phyloP scores from a whole-genome alignment of 306 rosid species.

The Medicago truncatula region MtrunA17r5.0-ANR NC_053049.1:2978501-2979000 shows the following conservation, averaged over 20 bases:
- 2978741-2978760: conserved; percentile 36
- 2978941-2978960: conserved; percentile 30
- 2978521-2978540: conserved; percentile 41
- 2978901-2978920: conserved; percentile 37
- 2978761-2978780: conserved; percentile 10
- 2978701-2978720: too few species aligned
- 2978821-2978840: not conserved
- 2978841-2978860: not conserved
- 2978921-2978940: conserved; percentile 21
- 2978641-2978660: too few species aligned
- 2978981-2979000: conserved; percentile 8
- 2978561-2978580: too few species aligned
- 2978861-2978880: conserved; percentile 23
- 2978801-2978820: too few species aligned
- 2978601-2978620: too few species aligned
- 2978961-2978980: conserved; percentile 7
- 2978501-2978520: conserved; percentile 33
- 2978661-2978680: too few species aligned
- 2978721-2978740: conserved; percentile 28
- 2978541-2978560: conserved; percentile 40
- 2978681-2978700: too few species aligned
- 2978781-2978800: not conserved
- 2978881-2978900: conserved; percentile 6
- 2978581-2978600: too few species aligned
- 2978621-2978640: too few species aligned